A percentile compares a stretch with the other conserved stretches of the same genome.
Conservation (phyloP, 2,329 filamentous ascomycete genomes). For the Fusarium annulatum region DNA sequence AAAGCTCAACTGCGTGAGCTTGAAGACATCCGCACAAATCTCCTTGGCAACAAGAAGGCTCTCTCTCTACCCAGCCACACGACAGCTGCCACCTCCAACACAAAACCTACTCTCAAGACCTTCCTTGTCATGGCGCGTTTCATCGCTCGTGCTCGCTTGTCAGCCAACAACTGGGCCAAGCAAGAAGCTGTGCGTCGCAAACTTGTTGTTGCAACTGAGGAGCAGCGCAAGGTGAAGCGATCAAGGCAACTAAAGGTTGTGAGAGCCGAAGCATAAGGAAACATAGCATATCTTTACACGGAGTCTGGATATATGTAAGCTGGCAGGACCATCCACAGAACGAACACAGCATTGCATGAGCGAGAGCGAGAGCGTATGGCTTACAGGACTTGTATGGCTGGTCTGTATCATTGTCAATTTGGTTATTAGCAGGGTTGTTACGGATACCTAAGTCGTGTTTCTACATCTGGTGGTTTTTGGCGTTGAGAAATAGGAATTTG, state of each 20-base stretch:
- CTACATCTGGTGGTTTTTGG: slow-evolving; percentile 17
- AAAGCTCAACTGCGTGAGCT: slow-evolving; percentile 89
- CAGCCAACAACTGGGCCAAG: slow-evolving; percentile 61
- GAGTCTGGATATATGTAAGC: not conserved
- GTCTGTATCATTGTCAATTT: slow-evolving; percentile 16
- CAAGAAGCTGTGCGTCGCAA: slow-evolving; percentile 62
- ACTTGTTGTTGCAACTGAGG: slow-evolving; percentile 62
- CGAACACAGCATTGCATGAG: slow-evolving; percentile 23
- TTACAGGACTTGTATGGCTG: slow-evolving; percentile 4
- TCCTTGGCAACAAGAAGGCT: slow-evolving; percentile 54
- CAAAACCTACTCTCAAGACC: slow-evolving; percentile 53
- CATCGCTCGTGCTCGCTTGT: slow-evolving; percentile 62
- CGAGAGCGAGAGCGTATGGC: not conserved
- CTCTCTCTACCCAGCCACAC: slow-evolving; percentile 47
- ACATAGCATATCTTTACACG: not conserved
- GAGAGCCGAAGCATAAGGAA: slow-evolving; percentile 48
- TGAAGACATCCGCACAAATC: slow-evolving; percentile 74
- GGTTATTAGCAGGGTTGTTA: slow-evolving; percentile 26
- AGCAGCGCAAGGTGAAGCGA: slow-evolving; percentile 58
- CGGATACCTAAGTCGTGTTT: slow-evolving; percentile 27
- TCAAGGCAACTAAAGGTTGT: slow-evolving; percentile 55
- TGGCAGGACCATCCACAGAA: not conserved
- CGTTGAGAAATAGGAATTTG: slow-evolving; percentile 9
- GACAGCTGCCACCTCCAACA: slow-evolving; percentile 12
- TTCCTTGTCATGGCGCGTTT: slow-evolving; percentile 63